These are phyloP conservation scores for Testicularia cyperi DNA, from an alignment of 1,284 basidiomycete species.

Conservation along the genomic window DNA sequence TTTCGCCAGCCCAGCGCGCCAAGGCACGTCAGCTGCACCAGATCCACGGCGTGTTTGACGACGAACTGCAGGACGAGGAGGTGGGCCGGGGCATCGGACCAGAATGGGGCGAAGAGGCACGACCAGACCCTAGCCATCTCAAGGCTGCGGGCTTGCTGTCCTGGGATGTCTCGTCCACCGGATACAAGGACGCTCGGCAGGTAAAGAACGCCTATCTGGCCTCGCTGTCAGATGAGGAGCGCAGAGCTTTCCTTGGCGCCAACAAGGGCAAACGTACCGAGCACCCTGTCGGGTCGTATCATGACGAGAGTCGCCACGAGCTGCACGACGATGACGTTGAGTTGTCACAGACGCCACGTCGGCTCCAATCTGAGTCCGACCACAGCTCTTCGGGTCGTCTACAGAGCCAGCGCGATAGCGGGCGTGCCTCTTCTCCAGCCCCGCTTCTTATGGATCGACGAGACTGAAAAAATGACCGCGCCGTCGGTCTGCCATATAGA, in stretches of 20 bases:
- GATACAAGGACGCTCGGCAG: constrained; percentile 36
- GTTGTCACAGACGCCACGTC: background rate
- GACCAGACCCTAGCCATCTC: constrained; percentile 9
- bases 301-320: background rate
- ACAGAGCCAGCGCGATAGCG: background rate
- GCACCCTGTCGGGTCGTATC: background rate
- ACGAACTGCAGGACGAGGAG: constrained; percentile 36
- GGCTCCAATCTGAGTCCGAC: background rate
- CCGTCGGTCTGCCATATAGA: too few species aligned
- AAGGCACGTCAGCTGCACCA: constrained; percentile 40
- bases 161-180: constrained; percentile 41
- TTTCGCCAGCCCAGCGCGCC: constrained; percentile 39
- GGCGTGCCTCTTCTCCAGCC: background rate
- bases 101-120: constrained; percentile 26
- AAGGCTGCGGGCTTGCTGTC: constrained; percentile 18
- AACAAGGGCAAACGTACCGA: background rate
- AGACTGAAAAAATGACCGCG: too few species aligned
- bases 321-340: background rate
- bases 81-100: constrained; percentile 18
- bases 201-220: constrained; percentile 42
- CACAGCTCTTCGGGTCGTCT: background rate
- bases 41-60: constrained; percentile 43
- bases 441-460: background rate
- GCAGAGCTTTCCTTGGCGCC: constrained; percentile 27
- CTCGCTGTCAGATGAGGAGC: constrained; percentile 23